A percentile compares a stretch with the other conserved stretches of the same genome.
phyloP scores from a whole-genome alignment of 2,329 filamentous ascomycete species.

The Pseudogymnoascus sp. region DNA sequence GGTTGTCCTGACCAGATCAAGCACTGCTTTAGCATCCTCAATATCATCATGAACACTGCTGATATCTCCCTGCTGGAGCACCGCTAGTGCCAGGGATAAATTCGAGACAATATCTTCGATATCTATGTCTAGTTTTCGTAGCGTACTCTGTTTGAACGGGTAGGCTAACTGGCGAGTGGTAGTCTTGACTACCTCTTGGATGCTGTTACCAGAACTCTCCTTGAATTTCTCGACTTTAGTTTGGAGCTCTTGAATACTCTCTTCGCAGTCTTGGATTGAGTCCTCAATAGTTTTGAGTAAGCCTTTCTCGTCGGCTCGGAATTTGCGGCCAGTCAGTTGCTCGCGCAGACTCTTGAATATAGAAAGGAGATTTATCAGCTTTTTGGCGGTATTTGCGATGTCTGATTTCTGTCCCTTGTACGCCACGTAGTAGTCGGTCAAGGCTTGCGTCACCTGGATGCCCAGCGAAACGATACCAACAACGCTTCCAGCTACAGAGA shows the following conservation, averaged over 20 bases:
- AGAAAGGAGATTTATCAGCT: slow-evolving; percentile 22
- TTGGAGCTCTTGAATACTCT: slow-evolving; percentile 26
- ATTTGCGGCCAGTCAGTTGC: slow-evolving; percentile 20
- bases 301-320: slow-evolving; percentile 19
- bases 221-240: slow-evolving; percentile 24
- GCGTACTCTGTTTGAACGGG: slow-evolving; percentile 30
- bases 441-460: slow-evolving; percentile 28
- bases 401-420: slow-evolving; percentile 25
- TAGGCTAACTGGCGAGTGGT: slow-evolving; percentile 22
- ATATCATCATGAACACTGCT: slow-evolving; percentile 16
- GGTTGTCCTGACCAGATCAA: slow-evolving; percentile 22
- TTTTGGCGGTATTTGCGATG: slow-evolving; percentile 22
- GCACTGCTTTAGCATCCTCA: slow-evolving; percentile 23
- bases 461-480: slow-evolving; percentile 32
- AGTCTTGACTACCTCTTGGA: slow-evolving; percentile 12
- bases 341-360: slow-evolving; percentile 22
- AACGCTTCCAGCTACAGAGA: slow-evolving; percentile 22
- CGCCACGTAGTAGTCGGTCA: slow-evolving; percentile 29
- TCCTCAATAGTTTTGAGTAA: slow-evolving; percentile 22
- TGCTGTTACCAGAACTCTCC: slow-evolving; percentile 6
- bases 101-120: slow-evolving; percentile 27
- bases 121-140: slow-evolving; percentile 33
- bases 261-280: slow-evolving; percentile 23
- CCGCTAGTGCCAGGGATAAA: slow-evolving; percentile 27
- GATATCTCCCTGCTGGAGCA: slow-evolving; percentile 24